Evolutionary conservation across 768 basidiomycete species (phyloP).

Genomic region (Rhodotorula babjevae): DNA sequence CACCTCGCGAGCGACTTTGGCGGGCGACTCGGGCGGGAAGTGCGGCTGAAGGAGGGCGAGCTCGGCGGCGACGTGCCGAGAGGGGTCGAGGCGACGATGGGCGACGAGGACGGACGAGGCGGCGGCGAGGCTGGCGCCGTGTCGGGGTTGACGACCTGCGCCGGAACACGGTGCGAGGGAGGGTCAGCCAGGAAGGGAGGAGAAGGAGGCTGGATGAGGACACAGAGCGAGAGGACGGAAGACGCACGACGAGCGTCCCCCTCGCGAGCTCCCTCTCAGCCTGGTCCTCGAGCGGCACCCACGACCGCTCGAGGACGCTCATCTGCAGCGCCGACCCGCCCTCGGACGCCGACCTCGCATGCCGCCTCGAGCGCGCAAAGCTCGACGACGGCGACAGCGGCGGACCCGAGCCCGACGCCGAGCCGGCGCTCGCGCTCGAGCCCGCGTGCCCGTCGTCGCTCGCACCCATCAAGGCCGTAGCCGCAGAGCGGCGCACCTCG

Average conservation of each 20-base stretch:
- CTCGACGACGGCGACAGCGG: too few species aligned
- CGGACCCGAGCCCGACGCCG: too few species aligned
- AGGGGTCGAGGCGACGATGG: background rate
- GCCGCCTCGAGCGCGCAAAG: background rate
- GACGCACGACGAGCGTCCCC: background rate
- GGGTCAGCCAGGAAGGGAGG: background rate
- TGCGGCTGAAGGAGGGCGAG: background rate
- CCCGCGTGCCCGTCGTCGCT: background rate
- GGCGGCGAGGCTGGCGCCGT: background rate
- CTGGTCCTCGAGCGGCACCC: background rate
- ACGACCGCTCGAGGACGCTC: background rate
- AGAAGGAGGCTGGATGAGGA: background rate
- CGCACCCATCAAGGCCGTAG: background rate
- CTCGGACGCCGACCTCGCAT: background rate
- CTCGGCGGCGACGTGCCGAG: background rate
- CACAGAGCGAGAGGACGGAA: too few species aligned
- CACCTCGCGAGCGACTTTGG: background rate
- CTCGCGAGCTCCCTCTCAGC: background rate
- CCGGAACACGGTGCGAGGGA: background rate
- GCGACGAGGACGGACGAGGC: background rate
- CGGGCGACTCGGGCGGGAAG: background rate
- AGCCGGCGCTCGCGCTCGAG: too few species aligned
- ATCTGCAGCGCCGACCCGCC: background rate
- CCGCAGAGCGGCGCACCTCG: background rate
- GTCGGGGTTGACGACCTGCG: constrained; percentile 1